These are phyloP conservation scores for Citrus trifoliata DNA, from an alignment of 345 rosid species.

Conservation along the genomic window DNA sequence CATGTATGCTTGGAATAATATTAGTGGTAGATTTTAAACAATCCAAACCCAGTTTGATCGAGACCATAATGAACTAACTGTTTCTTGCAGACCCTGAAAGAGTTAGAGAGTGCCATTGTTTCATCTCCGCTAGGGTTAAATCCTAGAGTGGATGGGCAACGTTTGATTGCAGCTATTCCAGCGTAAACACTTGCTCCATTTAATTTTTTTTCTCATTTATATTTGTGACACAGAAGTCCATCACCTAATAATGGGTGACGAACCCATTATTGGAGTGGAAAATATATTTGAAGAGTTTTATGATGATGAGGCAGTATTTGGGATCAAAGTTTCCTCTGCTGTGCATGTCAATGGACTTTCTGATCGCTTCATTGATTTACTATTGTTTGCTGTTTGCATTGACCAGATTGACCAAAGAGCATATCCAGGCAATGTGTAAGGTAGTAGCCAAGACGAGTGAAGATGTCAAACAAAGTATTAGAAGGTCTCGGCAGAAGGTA, in stretches of 20 bases:
- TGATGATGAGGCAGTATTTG: not conserved
- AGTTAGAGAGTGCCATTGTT: constrained; percentile 78
- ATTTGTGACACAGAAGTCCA: not conserved
- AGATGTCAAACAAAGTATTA: constrained; percentile 86
- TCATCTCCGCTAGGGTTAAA: constrained; percentile 88
- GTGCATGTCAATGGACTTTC: not conserved
- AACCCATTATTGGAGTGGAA: not conserved
- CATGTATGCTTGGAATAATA: not conserved
- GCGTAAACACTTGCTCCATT: constrained; percentile 43
- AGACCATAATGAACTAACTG: not conserved
- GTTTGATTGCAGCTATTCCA: constrained; percentile 82
- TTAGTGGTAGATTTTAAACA: not conserved
- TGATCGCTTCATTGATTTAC: constrained; percentile 10
- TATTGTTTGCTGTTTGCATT: constrained; percentile 10
- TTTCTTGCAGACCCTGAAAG: constrained; percentile 66
- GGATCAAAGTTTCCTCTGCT: not conserved
- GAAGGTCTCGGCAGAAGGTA: constrained; percentile 96
- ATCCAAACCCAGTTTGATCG: not conserved
- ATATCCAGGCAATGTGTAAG: constrained; percentile 89
- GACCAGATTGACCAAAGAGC: constrained; percentile 90
- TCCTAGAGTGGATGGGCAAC: constrained; percentile 77
- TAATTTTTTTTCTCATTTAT: not conserved
- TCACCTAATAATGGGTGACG: not conserved
- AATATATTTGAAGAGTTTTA: not conserved
- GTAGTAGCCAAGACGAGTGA: constrained; percentile 83